Evolutionary conservation across 2,329 filamentous ascomycete species (phyloP), one percentile per base, ranked within the genome.

Genomic region (Fusarium illudens): DNA sequence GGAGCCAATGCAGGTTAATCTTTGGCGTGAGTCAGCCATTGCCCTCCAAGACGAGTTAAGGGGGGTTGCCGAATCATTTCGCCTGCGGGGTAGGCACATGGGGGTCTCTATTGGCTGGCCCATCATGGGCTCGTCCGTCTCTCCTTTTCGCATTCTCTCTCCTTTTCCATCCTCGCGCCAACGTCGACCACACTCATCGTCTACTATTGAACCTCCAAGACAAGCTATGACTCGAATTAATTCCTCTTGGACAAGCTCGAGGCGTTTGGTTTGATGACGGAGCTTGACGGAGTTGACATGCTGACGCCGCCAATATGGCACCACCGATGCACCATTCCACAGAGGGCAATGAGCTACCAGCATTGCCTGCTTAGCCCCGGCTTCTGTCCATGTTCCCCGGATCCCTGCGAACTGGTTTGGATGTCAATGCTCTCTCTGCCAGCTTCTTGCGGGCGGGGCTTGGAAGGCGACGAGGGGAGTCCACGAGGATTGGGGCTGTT

Each of bases 341-440:
- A 55, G 39, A 17, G 39, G 37, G 53, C 8, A 36, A 19, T 22
- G 17, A 48, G 34, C 39, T n/a, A 46, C 42, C 30, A 56, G 54
- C 30, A 37, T 57, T 49, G n/a, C 30, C 39, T 49, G 17, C 39
- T 42, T 57, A 42, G 54, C 17, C 42, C 54, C 42, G 39, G 54
- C 54, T 49, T 30, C 42, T 55, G 39, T 22, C 54, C 20, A 48
- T 19, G 30, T 49, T 57, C 54, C 54, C 54, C 54, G 54, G 29
- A 36, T 29, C 30, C 54, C 42, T 27, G 42, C 10, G 19, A 33
- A 15, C 37, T 29, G 27, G 52, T 13, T 20, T 55, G 29, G n/a
- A 42, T 42, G 19, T 55, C 36, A 27, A 44, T 13, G 25, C 19
- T 25, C 13, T 49, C 17, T 9, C n/a, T 34, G 20, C 19, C 30